These are phyloP conservation scores for Hirsutella thompsonii DNA, from an alignment of 2,329 filamentous ascomycete species.

Conservation along the genomic window DNA sequence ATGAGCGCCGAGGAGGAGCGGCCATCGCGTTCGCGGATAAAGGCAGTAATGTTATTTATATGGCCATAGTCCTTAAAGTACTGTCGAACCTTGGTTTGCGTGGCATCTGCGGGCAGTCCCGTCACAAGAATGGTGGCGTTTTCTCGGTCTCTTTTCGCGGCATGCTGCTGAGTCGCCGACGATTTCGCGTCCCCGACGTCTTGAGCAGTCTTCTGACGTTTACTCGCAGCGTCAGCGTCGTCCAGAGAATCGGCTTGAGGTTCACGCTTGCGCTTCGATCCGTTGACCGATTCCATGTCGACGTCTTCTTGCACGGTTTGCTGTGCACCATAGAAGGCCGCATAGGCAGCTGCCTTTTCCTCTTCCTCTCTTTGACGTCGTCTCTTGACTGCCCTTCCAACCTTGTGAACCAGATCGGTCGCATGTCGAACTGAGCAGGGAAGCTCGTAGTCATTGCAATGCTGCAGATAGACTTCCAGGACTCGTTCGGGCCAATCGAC, in stretches of 20 bases:
- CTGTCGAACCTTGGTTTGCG: conserved; percentile 63
- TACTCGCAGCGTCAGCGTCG: conserved; percentile 36
- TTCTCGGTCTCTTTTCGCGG: conserved; percentile 71
- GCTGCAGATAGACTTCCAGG: conserved; percentile 59
- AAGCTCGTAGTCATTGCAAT: conserved; percentile 84
- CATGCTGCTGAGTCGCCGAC: conserved; percentile 11
- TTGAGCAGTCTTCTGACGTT: conserved; percentile 48
- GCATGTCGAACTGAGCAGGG: conserved; percentile 62
- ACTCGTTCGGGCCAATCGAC: conserved; percentile 70
- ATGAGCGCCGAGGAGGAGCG: conserved; percentile 59
- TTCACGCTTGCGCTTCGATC: conserved; percentile 65
- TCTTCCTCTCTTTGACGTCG: conserved; percentile 54
- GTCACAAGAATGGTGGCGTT: conserved; percentile 75
- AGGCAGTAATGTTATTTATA: conserved; percentile 62
- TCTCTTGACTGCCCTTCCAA: conserved; percentile 47
- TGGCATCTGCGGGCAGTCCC: conserved; percentile 58
- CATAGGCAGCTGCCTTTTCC: conserved; percentile 42
- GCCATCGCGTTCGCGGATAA: conserved; percentile 45
- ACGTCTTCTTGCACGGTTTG: conserved; percentile 11
- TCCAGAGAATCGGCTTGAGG: conserved; percentile 30
- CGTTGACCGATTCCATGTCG: conserved; percentile 22
- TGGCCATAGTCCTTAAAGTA: conserved; percentile 88
- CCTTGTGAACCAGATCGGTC: conserved; percentile 59
- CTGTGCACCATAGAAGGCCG: conserved; percentile 20
- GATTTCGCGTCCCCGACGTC: conserved; percentile 13